Evolutionary conservation across 805 yeast species (phyloP).

Genomic region (Wickerhamiella dianesei): DNA sequence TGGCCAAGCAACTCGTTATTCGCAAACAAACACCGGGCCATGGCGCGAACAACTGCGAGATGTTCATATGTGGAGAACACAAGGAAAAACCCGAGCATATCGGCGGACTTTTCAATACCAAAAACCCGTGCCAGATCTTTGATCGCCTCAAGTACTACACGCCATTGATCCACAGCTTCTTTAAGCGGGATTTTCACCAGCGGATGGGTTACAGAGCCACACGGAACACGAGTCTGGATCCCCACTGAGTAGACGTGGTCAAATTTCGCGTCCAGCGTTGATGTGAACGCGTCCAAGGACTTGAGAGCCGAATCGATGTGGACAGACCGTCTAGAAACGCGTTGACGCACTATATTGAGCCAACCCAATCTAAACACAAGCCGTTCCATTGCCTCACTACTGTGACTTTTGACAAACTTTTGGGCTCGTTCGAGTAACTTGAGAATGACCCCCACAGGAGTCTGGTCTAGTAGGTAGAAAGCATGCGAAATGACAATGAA

Average conservation of each 20-base stretch:
- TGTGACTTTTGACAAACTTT: conserved; percentile 39
- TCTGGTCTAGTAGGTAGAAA: conserved; percentile 28
- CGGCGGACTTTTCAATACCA: conserved; percentile 19
- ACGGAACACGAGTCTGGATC: conserved; percentile 20
- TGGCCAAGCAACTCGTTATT: conserved; percentile 12
- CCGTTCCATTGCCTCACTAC: conserved; percentile 47
- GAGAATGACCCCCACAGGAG: conserved; percentile 13
- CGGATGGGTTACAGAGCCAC: conserved; percentile 18
- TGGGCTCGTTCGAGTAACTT: conserved; percentile 19
- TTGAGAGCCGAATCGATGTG: conserved; percentile 10
- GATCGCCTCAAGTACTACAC: conserved; percentile 12
- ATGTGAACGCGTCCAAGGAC: not conserved
- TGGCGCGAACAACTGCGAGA: conserved; percentile 21
- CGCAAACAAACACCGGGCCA: conserved; percentile 13
- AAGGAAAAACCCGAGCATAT: conserved; percentile 23
- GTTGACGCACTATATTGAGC: conserved; percentile 17
- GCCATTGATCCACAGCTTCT: conserved; percentile 17
- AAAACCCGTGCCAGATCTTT: conserved; percentile 9
- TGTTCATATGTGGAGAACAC: conserved; percentile 20
- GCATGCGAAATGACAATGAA: conserved; percentile 38
- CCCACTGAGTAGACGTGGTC: conserved; percentile 11
- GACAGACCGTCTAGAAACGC: conserved; percentile 9
- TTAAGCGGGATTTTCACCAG: conserved; percentile 8
- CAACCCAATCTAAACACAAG: conserved; percentile 15
- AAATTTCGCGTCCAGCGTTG: conserved; percentile 2